These are phyloP conservation scores for Penicillium psychrosexuale DNA, from an alignment of 2,329 filamentous ascomycete genomes.

Conservation along the genomic window DNA sequence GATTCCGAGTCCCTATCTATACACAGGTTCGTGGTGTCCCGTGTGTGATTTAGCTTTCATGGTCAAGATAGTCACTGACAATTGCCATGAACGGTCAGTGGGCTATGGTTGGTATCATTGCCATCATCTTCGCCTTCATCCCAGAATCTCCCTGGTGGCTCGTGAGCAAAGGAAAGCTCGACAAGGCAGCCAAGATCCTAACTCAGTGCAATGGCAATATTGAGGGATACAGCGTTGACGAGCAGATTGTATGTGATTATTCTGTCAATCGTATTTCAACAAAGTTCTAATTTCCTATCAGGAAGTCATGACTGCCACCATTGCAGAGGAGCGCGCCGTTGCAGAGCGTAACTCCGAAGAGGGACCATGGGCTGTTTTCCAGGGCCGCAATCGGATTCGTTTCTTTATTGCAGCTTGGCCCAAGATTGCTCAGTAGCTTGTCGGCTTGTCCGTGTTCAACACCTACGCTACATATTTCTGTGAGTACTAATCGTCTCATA, in stretches of 20 bases:
- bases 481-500: conserved; percentile 9
- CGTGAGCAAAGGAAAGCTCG: conserved; percentile 31
- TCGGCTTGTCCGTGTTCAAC: conserved; percentile 41
- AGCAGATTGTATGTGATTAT: conserved; percentile 28
- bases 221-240: conserved; percentile 32
- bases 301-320: conserved; percentile 37
- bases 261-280: not conserved
- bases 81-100: conserved; percentile 29
- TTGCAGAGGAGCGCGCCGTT: conserved; percentile 31
- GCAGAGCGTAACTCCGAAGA: conserved; percentile 30
- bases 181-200: conserved; percentile 33
- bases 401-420: conserved; percentile 42
- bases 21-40: conserved; percentile 33
- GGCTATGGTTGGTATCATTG: conserved; percentile 45
- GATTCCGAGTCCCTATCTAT: conserved; percentile 44
- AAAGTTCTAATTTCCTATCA: conserved; percentile 4
- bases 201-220: conserved; percentile 28
- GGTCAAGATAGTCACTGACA: not conserved
- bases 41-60: not conserved
- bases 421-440: conserved; percentile 42
- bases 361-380: conserved; percentile 36
- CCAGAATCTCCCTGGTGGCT: conserved; percentile 42
- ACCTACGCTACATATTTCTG: conserved; percentile 44
- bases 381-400: conserved; percentile 38
- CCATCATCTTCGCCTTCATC: conserved; percentile 39